A percentile compares a stretch with the other conserved stretches of the same genome.
These are phyloP conservation scores for Sphaerostilbella broomeana DNA, from an alignment of 2,329 filamentous ascomycete genomes.

Conservation along the genomic window DNA sequence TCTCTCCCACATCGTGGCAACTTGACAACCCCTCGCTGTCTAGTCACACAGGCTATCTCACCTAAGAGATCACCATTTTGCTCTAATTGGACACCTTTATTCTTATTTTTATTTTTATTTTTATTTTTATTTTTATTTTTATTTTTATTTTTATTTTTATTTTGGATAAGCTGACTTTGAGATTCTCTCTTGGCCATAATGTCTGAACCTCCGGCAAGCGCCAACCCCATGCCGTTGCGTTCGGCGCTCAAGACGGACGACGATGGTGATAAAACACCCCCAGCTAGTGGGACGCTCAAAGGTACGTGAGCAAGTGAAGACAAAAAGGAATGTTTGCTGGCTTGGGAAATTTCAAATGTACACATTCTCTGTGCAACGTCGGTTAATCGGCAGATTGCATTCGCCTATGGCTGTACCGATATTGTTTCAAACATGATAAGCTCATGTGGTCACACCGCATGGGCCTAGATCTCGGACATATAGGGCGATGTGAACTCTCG, in stretches of 20 bases:
- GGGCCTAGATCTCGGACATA: neutral
- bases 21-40: too few relatives aligned
- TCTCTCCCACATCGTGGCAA: too few relatives aligned
- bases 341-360: too few relatives aligned
- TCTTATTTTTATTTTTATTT: neutral
- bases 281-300: slow-evolving; percentile 35
- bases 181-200: slow-evolving; percentile 17
- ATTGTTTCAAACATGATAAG: neutral
- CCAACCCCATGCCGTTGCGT: too few relatives aligned
- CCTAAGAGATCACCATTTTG: too few relatives aligned
- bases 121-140: neutral
- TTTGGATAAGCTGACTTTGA: too few relatives aligned
- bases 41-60: too few relatives aligned
- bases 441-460: neutral
- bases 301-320: slow-evolving; percentile 35
- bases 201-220: slow-evolving; percentile 21
- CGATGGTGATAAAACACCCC: slow-evolving; percentile 31
- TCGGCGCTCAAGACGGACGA: slow-evolving; percentile 41
- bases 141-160: neutral
- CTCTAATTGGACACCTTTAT: neutral
- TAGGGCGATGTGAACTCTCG: neutral
- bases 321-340: too few relatives aligned
- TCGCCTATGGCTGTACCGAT: slow-evolving; percentile 8
- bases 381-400: too few relatives aligned
- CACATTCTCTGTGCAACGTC: too few relatives aligned